Conservation (phyloP, 345 rosid genomes). For the Rhodamnia rubescens region DNA sequence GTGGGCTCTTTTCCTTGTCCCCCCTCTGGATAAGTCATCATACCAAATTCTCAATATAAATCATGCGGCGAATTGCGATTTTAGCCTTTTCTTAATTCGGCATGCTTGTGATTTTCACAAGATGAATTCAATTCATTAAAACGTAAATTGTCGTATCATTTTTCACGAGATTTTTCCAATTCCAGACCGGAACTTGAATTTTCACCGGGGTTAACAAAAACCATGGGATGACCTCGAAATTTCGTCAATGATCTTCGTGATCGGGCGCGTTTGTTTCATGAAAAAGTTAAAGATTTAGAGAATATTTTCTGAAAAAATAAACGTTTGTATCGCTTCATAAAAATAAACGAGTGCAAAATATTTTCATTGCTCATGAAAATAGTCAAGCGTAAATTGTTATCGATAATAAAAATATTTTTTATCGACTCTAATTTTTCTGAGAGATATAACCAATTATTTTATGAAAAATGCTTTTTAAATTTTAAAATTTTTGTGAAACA, state of each 20-base stretch:
- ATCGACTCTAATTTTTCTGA: too few species aligned
- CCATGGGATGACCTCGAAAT: not conserved
- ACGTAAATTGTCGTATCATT: rapidly evolving
- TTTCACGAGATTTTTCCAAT: not conserved
- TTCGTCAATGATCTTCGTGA: not conserved
- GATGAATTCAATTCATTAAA: not conserved
- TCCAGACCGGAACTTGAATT: not conserved
- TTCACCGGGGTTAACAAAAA: not conserved
- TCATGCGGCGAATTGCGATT: not conserved
- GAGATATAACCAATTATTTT: too few species aligned
- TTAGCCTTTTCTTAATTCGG: not conserved
- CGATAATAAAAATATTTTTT: too few species aligned
- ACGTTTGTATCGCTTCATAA: too few species aligned
- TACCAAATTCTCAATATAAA: not conserved
- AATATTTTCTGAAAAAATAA: too few species aligned
- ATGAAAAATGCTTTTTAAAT: too few species aligned
- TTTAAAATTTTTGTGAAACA: too few species aligned
- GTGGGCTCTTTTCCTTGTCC: not conserved
- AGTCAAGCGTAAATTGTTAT: too few species aligned
- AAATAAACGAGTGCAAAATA: too few species aligned
- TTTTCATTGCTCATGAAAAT: too few species aligned
- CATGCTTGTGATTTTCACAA: not conserved
- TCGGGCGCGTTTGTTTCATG: too few species aligned
- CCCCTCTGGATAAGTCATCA: not conserved
- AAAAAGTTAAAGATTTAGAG: too few species aligned